These are phyloP conservation scores for Kalmusia sp. DNA, from an alignment of 2,329 filamentous ascomycete genomes.

Conservation along the genomic window DNA sequence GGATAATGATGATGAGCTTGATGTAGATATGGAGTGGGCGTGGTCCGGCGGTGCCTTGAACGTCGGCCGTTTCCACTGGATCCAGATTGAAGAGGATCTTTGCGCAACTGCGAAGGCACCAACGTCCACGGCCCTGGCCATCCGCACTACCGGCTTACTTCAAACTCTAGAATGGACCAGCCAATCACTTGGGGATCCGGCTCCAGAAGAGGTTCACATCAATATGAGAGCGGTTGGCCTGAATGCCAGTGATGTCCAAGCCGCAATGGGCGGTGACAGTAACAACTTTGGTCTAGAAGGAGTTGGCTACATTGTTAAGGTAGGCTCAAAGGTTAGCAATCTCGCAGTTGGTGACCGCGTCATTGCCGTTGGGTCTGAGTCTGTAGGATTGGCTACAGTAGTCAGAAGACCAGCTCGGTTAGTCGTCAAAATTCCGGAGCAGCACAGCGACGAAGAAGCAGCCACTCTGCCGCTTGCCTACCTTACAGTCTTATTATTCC, in stretches of 20 bases:
- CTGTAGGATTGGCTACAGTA: neutral
- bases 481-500: slow-evolving; percentile 13
- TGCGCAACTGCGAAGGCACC: neutral
- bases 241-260: neutral
- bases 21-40: neutral
- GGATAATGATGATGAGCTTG: neutral
- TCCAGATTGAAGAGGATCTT: slow-evolving; percentile 23
- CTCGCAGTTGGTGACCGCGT: slow-evolving; percentile 18
- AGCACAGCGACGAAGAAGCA: slow-evolving; percentile 11
- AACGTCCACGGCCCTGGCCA: neutral
- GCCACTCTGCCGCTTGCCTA: slow-evolving; percentile 17
- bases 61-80: neutral
- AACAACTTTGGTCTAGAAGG: neutral
- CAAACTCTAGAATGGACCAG: neutral
- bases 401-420: neutral
- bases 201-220: neutral
- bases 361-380: neutral
- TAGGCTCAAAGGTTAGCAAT: slow-evolving; percentile 3
- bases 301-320: neutral
- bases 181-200: neutral
- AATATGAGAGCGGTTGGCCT: neutral
- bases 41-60: neutral
- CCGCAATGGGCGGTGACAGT: neutral
- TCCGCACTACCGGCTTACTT: neutral
- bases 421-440: slow-evolving; percentile 6